These are phyloP conservation scores for Pyrenophora tritici-repentis DNA, from an alignment of 2,329 filamentous ascomycete genomes.

Conservation along the genomic window DNA sequence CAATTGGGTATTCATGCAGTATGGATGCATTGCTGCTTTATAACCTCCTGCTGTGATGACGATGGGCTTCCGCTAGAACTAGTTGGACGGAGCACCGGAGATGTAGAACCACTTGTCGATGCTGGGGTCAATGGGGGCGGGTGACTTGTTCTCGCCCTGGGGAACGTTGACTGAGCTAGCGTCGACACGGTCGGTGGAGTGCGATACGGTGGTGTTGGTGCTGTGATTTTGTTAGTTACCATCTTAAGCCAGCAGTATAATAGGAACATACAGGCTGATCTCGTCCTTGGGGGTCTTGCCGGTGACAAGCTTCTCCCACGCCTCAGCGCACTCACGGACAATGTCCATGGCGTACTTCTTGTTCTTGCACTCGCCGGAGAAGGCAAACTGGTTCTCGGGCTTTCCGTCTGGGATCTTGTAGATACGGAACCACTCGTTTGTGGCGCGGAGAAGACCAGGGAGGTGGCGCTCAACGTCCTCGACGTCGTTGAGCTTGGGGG, in stretches of 20 bases:
- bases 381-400: constrained; percentile 99
- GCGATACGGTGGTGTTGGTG: constrained; percentile 76
- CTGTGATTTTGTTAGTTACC: constrained; percentile 53
- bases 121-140: constrained; percentile 90
- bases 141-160: constrained; percentile 74
- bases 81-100: constrained; percentile 70
- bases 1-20: neutral
- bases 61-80: constrained; percentile 2
- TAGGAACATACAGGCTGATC: constrained; percentile 75
- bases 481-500: constrained; percentile 94
- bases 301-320: constrained; percentile 94
- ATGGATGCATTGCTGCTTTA: constrained; percentile 8
- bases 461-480: constrained; percentile 99
- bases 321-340: constrained; percentile 92
- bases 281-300: constrained; percentile 81
- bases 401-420: constrained; percentile 99
- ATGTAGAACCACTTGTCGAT: constrained; percentile 99
- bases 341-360: constrained; percentile 97
- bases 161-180: constrained; percentile 76
- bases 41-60: neutral
- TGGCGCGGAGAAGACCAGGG: constrained; percentile 92
- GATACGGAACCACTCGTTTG: constrained; percentile 99
- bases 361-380: constrained; percentile 99
- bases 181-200: constrained; percentile 74
- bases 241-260: constrained; percentile 24